phyloP scores from a whole-genome alignment of 306 rosid species.

The Cucumis melo region DNA sequence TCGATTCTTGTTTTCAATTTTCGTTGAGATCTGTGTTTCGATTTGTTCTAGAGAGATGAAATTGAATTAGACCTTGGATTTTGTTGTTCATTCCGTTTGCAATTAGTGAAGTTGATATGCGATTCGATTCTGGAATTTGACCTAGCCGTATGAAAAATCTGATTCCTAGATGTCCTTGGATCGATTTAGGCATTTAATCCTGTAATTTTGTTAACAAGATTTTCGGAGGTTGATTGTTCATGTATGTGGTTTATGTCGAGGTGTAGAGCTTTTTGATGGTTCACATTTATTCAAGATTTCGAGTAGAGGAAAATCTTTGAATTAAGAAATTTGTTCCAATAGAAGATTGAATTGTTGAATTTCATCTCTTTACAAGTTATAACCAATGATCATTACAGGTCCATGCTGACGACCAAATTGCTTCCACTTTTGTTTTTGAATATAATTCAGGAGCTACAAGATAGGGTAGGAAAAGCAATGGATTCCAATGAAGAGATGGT shows the following conservation, averaged over 20 bases:
- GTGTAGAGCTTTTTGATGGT: background rate
- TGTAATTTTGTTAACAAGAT: background rate
- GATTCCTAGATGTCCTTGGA: background rate
- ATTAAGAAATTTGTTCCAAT: background rate
- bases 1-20: too few relatives aligned
- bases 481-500: slow-evolving; percentile 54
- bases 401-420: background rate
- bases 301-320: background rate
- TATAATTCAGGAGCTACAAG: slow-evolving; percentile 65
- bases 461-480: slow-evolving; percentile 67
- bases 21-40: background rate
- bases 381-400: background rate
- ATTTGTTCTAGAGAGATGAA: background rate
- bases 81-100: background rate
- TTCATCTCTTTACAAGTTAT: background rate
- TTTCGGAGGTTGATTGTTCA: background rate
- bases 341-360: background rate
- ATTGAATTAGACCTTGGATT: background rate
- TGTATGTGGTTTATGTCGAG: background rate
- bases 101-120: background rate
- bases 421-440: background rate
- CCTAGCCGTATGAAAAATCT: background rate
- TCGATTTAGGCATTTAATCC: background rate
- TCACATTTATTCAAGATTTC: background rate
- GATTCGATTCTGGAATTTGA: background rate